These are phyloP conservation scores for Botrytis porri DNA, from an alignment of 2,329 filamentous ascomycete genomes.

Conservation along the genomic window DNA sequence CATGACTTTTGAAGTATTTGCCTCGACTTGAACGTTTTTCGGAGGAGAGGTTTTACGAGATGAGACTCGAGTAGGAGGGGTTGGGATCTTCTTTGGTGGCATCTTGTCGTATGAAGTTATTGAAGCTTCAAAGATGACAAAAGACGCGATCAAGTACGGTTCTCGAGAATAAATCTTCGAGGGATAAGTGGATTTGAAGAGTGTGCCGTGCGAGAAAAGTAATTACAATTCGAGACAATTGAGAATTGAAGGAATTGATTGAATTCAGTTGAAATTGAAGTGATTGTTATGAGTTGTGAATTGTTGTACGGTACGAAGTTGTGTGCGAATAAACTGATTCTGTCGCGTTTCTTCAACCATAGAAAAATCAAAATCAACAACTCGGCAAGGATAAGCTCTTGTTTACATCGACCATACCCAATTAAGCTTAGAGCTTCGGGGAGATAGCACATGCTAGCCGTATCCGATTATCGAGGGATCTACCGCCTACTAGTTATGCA, in stretches of 20 bases:
- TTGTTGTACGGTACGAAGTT: slow-evolving; percentile 3
- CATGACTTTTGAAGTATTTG: slow-evolving; percentile 2
- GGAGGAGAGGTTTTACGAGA: slow-evolving; percentile 9
- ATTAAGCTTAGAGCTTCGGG: neutral
- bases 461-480: neutral
- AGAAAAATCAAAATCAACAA: slow-evolving; percentile 7
- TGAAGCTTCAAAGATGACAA: neutral
- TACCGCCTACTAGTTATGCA: neutral
- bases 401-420: neutral
- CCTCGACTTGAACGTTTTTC: neutral
- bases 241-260: neutral
- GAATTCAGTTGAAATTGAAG: neutral
- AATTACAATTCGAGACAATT: neutral
- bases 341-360: slow-evolving; percentile 3
- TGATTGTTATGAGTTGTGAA: neutral
- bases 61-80: slow-evolving; percentile 18
- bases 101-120: slow-evolving; percentile 1
- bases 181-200: neutral
- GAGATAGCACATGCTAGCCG: neutral
- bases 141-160: neutral
- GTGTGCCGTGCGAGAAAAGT: neutral
- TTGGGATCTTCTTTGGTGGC: slow-evolving; percentile 8
- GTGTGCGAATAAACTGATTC: slow-evolving; percentile 11
- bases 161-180: slow-evolving; percentile 11
- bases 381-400: slow-evolving; percentile 1